phyloP scores from a whole-genome alignment of 768 basidiomycete genomes.

The Rhizopogon salebrosus region DNA sequence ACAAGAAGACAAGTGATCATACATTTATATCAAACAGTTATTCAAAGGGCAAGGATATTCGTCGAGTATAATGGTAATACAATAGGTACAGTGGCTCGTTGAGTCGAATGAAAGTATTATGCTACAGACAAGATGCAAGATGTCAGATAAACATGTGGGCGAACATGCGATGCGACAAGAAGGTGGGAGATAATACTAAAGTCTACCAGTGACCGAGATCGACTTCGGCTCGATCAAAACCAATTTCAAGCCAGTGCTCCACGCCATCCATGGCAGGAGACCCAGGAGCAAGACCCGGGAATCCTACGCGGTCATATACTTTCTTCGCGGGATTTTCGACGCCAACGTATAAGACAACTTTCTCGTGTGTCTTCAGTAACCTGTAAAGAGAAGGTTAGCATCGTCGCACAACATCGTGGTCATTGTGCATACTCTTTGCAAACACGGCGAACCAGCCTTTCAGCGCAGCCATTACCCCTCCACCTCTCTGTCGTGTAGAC shows the following conservation, averaged over 20 bases:
- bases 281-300: conserved; percentile 42
- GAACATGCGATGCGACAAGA: background rate
- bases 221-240: conserved; percentile 45
- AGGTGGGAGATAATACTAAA: background rate
- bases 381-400: conserved; percentile 14
- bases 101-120: background rate
- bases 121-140: background rate
- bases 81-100: background rate
- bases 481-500: conserved; percentile 56
- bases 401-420: background rate
- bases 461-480: conserved; percentile 53
- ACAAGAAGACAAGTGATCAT: conserved; percentile 4
- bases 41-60: no score
- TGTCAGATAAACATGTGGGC: background rate
- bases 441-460: conserved; percentile 54
- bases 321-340: conserved; percentile 39
- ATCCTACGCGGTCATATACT: conserved; percentile 65
- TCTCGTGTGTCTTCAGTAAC: conserved; percentile 35
- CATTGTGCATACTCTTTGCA: conserved; percentile 42
- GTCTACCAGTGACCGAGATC: conserved; percentile 65
- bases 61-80: background rate
- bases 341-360: conserved; percentile 64
- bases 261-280: conserved; percentile 35
- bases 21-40: no score
- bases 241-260: conserved; percentile 58